These are phyloP conservation scores for Veloboletus limbatus DNA, from an alignment of 1,284 basidiomycete species.

Conservation along the genomic window DNA sequence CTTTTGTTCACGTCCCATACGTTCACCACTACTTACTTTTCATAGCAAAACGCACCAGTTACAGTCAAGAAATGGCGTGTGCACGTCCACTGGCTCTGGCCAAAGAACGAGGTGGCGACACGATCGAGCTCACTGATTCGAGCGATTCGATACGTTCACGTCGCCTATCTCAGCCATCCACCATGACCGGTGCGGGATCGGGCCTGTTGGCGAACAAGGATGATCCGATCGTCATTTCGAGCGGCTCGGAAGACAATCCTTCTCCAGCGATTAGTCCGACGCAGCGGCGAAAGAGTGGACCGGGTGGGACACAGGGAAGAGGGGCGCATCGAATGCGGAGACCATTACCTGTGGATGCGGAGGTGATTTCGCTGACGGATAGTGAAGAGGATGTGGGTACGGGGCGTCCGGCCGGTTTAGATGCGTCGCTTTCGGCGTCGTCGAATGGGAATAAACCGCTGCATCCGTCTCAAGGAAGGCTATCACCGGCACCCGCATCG, in stretches of 20 bases:
- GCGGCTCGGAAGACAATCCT: conserved; percentile 22
- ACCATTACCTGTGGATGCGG: conserved; percentile 14
- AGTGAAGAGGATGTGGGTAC: conserved; percentile 31
- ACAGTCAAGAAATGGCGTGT: conserved; percentile 4
- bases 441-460: background rate
- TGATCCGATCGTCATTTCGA: conserved; percentile 27
- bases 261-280: background rate
- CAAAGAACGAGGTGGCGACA: conserved; percentile 1
- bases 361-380: conserved; percentile 31
- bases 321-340: conserved; percentile 1
- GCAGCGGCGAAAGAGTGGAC: conserved; percentile 5
- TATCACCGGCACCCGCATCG: background rate
- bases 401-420: no score
- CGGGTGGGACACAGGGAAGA: no score
- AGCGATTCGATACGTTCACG: conserved; percentile 8
- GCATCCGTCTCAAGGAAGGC: conserved; percentile 1
- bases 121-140: conserved; percentile 23
- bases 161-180: conserved; percentile 3
- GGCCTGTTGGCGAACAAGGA: background rate
- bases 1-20: background rate
- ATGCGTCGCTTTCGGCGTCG: background rate
- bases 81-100: conserved; percentile 18
- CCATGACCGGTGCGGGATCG: background rate
- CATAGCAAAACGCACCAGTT: conserved; percentile 19
- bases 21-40: background rate